Evolutionary conservation across 192 early-diverging fungal genomes (phyloP).

Genomic region (Entophlyctis luteolus): DNA sequence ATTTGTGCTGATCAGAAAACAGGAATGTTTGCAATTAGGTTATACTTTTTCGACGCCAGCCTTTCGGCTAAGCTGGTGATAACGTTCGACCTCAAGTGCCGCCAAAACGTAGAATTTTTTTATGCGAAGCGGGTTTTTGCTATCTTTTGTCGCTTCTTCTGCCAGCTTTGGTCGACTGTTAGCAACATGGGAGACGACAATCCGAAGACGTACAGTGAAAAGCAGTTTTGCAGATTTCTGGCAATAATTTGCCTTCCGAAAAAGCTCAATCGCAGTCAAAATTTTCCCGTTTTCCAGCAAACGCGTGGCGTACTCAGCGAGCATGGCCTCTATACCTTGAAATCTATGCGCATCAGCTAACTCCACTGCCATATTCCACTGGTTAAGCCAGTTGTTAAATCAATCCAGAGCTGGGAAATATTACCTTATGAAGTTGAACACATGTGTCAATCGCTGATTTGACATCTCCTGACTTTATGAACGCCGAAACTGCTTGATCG

Average conservation of each 20-base stretch:
- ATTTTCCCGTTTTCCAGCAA: slow-evolving; percentile 34
- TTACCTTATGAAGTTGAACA: slow-evolving; percentile 53
- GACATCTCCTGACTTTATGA: slow-evolving; percentile 45
- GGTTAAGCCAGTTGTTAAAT: neutral
- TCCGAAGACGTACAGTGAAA: slow-evolving; percentile 34
- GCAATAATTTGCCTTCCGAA: slow-evolving; percentile 54
- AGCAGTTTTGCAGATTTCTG: slow-evolving; percentile 49
- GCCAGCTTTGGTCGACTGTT: slow-evolving; percentile 36
- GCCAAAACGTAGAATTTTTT: slow-evolving; percentile 61
- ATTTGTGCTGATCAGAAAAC: neutral
- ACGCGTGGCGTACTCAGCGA: slow-evolving; percentile 44
- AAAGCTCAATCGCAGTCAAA: slow-evolving; percentile 50
- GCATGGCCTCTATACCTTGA: slow-evolving; percentile 46
- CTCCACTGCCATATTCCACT: slow-evolving; percentile 56
- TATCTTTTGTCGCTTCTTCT: slow-evolving; percentile 35
- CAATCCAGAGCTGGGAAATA: neutral
- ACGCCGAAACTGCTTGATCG: slow-evolving; percentile 45
- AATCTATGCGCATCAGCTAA: slow-evolving; percentile 46
- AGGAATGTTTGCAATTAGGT: neutral
- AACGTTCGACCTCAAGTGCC: slow-evolving; percentile 55
- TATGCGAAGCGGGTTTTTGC: slow-evolving; percentile 38
- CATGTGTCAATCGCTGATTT: slow-evolving; percentile 51
- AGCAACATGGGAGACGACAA: neutral
- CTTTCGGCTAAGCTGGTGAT: slow-evolving; percentile 42
- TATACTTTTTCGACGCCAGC: slow-evolving; percentile 27